phyloP scores from a whole-genome alignment of 495 filamentous ascomycete genomes.

The Neurospora cerealis region DNA sequence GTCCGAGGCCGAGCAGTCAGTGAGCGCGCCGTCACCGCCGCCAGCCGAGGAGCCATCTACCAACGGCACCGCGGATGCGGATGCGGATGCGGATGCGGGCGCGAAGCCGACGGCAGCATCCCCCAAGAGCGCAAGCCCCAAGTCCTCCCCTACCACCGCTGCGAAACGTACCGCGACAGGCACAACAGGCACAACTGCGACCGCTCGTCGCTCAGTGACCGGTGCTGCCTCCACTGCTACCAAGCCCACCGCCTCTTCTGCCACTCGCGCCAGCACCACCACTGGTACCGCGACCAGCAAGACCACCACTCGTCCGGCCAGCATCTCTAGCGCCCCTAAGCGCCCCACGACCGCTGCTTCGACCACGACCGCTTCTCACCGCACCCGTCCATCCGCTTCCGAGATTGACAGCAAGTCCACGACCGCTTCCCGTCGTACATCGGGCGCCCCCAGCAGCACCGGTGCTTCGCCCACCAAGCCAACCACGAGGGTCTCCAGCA shows the following conservation, averaged over 20 bases:
- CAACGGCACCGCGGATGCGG: slow-evolving; percentile 7
- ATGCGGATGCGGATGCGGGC: neutral
- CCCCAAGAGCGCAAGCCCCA: neutral
- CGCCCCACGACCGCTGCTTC: slow-evolving; percentile 27
- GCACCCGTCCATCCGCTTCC: slow-evolving; percentile 33
- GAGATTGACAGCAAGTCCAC: slow-evolving; percentile 41
- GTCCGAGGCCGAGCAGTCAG: slow-evolving; percentile 12
- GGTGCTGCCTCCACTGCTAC: slow-evolving; percentile 17
- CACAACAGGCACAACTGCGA: slow-evolving; percentile 6
- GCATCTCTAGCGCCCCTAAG: slow-evolving; percentile 21
- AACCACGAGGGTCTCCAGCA: slow-evolving; percentile 12
- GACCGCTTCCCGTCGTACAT: slow-evolving; percentile 32
- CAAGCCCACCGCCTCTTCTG: slow-evolving; percentile 30
- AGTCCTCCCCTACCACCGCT: slow-evolving; percentile 7
- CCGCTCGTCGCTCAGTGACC: slow-evolving; percentile 7
- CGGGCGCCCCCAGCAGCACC: slow-evolving; percentile 17
- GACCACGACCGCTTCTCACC: slow-evolving; percentile 21
- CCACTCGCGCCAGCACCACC: slow-evolving; percentile 24
- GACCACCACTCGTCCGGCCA: slow-evolving; percentile 25
- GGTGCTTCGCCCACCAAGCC: slow-evolving; percentile 32
- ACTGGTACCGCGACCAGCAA: slow-evolving; percentile 20
- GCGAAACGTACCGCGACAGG: slow-evolving; percentile 18
- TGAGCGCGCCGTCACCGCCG: neutral
- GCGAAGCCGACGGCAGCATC: slow-evolving; percentile 1
- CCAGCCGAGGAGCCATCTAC: slow-evolving; percentile 1